phyloP scores from a whole-genome alignment of 1,284 basidiomycete genomes.

The Flammula alnicola region DNA sequence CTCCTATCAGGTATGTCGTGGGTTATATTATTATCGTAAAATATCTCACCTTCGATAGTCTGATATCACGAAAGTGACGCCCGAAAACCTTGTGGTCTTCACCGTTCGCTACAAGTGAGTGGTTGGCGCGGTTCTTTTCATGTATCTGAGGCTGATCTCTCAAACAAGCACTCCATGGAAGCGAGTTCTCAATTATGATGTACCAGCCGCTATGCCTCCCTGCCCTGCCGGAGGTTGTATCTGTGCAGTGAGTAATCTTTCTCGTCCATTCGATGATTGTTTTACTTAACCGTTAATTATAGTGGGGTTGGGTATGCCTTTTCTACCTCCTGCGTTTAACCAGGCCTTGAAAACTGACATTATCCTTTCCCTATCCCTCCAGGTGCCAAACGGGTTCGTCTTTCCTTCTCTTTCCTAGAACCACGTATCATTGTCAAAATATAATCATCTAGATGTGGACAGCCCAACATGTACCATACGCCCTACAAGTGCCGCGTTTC shows the following conservation, averaged over 20 bases:
- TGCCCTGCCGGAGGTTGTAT: slow-evolving; percentile 53
- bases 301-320: slow-evolving; percentile 50
- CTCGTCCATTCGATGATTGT: background rate
- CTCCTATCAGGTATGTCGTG: slow-evolving; percentile 40
- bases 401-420: background rate
- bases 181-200: slow-evolving; percentile 46
- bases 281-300: slow-evolving; percentile 8
- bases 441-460: slow-evolving; percentile 39
- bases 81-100: slow-evolving; percentile 35
- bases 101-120: slow-evolving; percentile 27
- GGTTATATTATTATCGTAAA: too few species aligned
- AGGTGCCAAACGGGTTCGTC: slow-evolving; percentile 37
- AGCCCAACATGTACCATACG: slow-evolving; percentile 51
- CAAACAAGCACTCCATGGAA: slow-evolving; percentile 50
- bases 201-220: slow-evolving; percentile 49
- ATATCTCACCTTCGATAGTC: slow-evolving; percentile 33
- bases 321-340: background rate
- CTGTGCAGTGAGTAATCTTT: slow-evolving; percentile 46
- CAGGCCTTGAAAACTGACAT: background rate
- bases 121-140: background rate
- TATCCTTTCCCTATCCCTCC: slow-evolving; percentile 16
- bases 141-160: background rate
- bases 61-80: slow-evolving; percentile 36
- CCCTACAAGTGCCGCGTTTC: slow-evolving; percentile 49
- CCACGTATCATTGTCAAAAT: background rate